A percentile compares a stretch with the other conserved stretches of the same genome.
Conservation (phyloP, 306 rosid genomes). For the Lotus japonicus region DNA sequence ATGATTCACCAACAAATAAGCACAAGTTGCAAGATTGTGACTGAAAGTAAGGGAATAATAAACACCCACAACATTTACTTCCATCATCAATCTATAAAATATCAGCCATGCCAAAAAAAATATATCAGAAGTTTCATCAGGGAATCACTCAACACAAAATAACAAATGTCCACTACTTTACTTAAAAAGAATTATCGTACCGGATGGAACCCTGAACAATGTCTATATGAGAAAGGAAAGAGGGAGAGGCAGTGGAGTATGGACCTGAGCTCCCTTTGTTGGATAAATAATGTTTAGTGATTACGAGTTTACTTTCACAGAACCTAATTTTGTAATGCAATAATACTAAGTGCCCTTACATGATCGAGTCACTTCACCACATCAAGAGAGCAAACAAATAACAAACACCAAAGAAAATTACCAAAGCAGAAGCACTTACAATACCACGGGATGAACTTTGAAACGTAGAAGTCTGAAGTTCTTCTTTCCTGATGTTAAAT, state of each 20-base stretch:
- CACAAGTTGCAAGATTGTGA: neutral
- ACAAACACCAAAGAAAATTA: slow-evolving; percentile 24
- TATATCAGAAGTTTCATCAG: neutral
- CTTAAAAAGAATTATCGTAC: neutral
- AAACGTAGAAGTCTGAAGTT: slow-evolving; percentile 16
- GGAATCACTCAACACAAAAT: neutral
- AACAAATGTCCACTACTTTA: neutral
- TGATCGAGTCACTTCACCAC: neutral
- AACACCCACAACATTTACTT: neutral
- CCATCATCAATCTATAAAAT: neutral
- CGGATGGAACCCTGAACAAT: neutral
- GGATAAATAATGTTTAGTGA: neutral
- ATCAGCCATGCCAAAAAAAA: neutral
- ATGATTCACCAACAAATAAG: neutral
- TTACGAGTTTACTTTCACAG: neutral
- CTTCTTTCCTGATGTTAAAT: slow-evolving; percentile 25
- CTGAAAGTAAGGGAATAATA: neutral
- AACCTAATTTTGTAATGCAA: neutral
- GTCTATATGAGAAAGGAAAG: neutral
- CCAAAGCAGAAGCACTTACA: slow-evolving; percentile 48
- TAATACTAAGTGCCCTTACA: neutral
- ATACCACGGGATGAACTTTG: slow-evolving; percentile 27
- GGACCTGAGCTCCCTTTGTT: neutral
- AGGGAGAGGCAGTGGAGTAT: neutral
- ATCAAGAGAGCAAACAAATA: neutral